Evolutionary conservation across 2,329 filamentous ascomycete genomes (phyloP).

Genomic region (Phialophora verrucosa): DNA sequence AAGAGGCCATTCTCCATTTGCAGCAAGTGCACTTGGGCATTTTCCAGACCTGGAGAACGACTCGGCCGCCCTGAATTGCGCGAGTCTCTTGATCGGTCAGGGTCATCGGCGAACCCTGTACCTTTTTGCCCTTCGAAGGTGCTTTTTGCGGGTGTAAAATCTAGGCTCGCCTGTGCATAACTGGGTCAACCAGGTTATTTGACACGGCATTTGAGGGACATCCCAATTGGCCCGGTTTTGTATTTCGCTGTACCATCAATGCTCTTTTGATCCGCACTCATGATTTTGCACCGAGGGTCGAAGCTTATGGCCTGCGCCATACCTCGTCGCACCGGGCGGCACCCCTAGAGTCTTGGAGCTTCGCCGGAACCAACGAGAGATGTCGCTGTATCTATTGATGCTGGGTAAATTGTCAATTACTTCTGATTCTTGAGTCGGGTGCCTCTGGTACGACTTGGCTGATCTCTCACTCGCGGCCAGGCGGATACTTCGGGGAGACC

Average conservation of each 20-base stretch:
- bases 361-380: background rate
- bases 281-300: background rate
- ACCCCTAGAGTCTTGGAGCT: background rate
- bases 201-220: background rate
- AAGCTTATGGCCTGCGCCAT: background rate
- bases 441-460: too few species aligned
- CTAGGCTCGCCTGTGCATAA: background rate
- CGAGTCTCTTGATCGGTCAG: background rate
- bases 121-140: background rate
- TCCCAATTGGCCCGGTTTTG: background rate
- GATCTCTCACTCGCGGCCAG: background rate
- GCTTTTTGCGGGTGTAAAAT: background rate
- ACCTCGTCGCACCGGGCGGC: background rate
- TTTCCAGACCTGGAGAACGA: background rate
- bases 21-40: background rate
- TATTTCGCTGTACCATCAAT: background rate
- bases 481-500: background rate
- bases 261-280: background rate
- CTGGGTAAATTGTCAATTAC: background rate
- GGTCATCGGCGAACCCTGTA: background rate
- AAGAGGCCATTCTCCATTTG: background rate
- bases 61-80: background rate
- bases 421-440: background rate
- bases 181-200: background rate
- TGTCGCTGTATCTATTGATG: background rate